phyloP scores from a whole-genome alignment of 192 early-diverging fungal species.

The Chytriomyces sp. region DNA sequence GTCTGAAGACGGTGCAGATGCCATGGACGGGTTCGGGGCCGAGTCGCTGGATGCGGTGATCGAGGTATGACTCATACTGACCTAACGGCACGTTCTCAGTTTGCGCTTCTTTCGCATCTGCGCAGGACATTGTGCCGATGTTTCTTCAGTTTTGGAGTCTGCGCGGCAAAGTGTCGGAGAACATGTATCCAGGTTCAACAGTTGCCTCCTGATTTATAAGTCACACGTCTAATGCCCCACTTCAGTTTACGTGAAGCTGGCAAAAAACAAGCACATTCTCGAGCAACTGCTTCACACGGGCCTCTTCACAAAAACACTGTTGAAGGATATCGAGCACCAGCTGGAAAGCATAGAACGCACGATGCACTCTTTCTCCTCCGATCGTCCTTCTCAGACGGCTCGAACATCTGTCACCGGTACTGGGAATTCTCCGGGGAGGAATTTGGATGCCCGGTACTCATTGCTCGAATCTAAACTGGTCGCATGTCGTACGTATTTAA shows the following conservation, averaged over 20 bases:
- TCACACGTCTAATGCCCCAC: neutral
- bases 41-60: constrained; percentile 21
- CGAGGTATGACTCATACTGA: neutral
- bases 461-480: constrained; percentile 32
- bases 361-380: constrained; percentile 8
- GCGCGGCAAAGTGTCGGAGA: constrained; percentile 32
- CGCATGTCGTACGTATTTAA: constrained; percentile 6
- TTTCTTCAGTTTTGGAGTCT: constrained; percentile 26
- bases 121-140: constrained; percentile 31
- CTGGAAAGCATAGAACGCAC: neutral
- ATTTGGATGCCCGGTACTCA: neutral
- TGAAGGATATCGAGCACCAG: constrained; percentile 12
- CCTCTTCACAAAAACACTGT: constrained; percentile 21
- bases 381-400: neutral
- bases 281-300: constrained; percentile 32
- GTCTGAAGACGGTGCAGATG: neutral
- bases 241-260: constrained; percentile 35
- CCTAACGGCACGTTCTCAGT: neutral
- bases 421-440: neutral
- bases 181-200: constrained; percentile 35
- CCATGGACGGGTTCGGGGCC: neutral
- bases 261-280: constrained; percentile 33
- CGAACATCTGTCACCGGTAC: neutral
- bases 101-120: no score
- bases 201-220: neutral